Evolutionary conservation across 371 early-diverging fungal species (phyloP).

Genomic region (Funneliformis caledonium): DNA sequence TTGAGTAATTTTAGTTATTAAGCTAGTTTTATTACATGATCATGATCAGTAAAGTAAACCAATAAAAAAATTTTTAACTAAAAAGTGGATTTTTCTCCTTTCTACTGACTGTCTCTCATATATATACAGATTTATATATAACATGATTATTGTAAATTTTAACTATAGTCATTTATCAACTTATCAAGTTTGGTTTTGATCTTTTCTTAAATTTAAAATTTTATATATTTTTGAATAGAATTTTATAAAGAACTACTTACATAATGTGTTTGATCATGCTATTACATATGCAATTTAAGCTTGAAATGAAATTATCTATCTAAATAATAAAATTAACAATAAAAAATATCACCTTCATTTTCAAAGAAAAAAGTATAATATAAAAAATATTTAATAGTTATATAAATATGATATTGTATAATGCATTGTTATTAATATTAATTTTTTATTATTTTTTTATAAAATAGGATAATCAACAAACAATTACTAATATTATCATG

Average conservation of each 20-base stretch:
- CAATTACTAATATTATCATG: conserved; percentile 26
- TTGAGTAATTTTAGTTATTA: too few relatives aligned
- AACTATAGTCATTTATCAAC: background rate
- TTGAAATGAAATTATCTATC: background rate
- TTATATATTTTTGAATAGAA: background rate
- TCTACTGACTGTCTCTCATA: too few relatives aligned
- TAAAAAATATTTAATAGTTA: background rate
- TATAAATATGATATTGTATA: too few relatives aligned
- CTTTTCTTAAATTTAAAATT: conserved; percentile 13
- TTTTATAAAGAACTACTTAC: background rate
- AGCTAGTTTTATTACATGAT: too few relatives aligned
- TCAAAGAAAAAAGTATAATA: background rate
- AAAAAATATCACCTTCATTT: conserved; percentile 1
- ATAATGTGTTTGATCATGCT: background rate
- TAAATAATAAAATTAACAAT: conserved; percentile 11
- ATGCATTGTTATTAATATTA: too few relatives aligned
- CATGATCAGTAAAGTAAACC: too few relatives aligned
- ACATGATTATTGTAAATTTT: background rate
- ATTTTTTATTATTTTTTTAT: too few relatives aligned
- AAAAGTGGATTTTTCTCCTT: too few relatives aligned
- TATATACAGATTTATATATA: background rate
- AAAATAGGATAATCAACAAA: too few relatives aligned
- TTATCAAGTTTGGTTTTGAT: background rate
- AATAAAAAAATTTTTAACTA: too few relatives aligned
- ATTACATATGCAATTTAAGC: background rate